Base-by-base conservation (phyloP, 2,329 filamentous ascomycete species). In the Nothopassalora personata region DNA sequence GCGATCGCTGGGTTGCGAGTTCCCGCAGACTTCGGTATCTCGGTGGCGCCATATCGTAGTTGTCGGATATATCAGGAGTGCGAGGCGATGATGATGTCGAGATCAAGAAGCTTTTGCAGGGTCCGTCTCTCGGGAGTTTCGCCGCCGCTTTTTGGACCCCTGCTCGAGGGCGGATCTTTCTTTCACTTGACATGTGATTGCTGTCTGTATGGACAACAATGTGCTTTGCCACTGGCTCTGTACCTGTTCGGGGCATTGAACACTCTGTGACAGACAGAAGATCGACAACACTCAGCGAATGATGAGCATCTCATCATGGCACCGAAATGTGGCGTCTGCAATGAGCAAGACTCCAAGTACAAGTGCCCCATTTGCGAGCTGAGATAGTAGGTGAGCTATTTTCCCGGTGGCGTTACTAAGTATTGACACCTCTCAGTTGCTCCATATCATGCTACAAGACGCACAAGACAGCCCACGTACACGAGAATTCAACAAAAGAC, bases 351-450 rank as follows among this genome's bases (percentile, higher is more conserved):
- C n/a, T 76, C 76, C 51, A 80, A 80, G 67, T 80, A 80, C 73
- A 79, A 78, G 70, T 80, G 78, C 64, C 76, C 77, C n/a, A 72
- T 73, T 19, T 80, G 78, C 65, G 68, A 73, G 59, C 62, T 78
- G 33, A 76, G 74, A 68, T 80, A 80, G 77, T 79, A 68, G 23
- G 72, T 64, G 11, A 30, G 36, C 34, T 23, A 28, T 48, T 10
- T 34, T 36, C 19, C 27, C 18, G 9, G 33, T 11, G 43, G 13
- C 36, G 28, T 27, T 15, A 49, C 48, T 27, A 54, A 31, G 28
- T 52, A n/a, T 57, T 67, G 39, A 68, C 53, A 31, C 8, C 3
- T 28, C 19, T 1, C 23, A 75, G 72, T 63, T 76, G 74, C 66
- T 76, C 74, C 4, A 64, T 75, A 19, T 58, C 64, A 45, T 76